These are phyloP conservation scores for Exophiala viscosa DNA, from an alignment of 2,329 filamentous ascomycete species.

Conservation along the genomic window DNA sequence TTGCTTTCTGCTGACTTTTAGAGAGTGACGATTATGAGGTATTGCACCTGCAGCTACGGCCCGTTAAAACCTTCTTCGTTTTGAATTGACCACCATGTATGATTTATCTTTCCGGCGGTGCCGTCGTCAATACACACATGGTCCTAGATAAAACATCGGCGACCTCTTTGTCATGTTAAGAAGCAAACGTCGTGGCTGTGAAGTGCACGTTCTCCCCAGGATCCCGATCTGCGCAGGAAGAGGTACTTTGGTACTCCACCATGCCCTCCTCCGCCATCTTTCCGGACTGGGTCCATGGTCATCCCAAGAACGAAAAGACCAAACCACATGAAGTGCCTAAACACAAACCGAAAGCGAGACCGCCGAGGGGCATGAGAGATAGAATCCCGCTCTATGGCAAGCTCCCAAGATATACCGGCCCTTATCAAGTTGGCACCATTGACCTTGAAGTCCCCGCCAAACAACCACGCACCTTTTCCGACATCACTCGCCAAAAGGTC, in stretches of 20 bases:
- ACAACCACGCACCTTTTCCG: conserved; percentile 46
- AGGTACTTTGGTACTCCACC: neutral
- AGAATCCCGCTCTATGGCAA: conserved; percentile 44
- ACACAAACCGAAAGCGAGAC: conserved; percentile 42
- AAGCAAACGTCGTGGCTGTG: too few species aligned
- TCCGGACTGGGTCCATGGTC: conserved; percentile 23
- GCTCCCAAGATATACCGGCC: conserved; percentile 51
- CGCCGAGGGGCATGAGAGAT: conserved; percentile 46
- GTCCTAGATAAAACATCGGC: too few species aligned
- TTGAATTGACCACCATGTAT: too few species aligned
- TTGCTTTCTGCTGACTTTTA: too few species aligned
- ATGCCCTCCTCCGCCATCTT: conserved; percentile 19
- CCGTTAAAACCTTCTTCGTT: too few species aligned
- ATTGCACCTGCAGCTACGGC: too few species aligned
- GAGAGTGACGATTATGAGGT: too few species aligned
- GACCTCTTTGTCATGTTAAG: neutral
- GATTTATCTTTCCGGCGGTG: too few species aligned
- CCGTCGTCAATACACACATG: too few species aligned
- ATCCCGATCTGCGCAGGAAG: neutral
- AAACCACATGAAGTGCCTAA: conserved; percentile 6
- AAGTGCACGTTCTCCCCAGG: neutral
- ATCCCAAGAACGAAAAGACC: conserved; percentile 17
- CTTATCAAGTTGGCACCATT: conserved; percentile 52
- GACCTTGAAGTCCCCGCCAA: conserved; percentile 53
- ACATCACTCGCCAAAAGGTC: conserved; percentile 48